A percentile compares a stretch with the other conserved stretches of the same genome.
These are phyloP conservation scores for Lithospermum erythrorhizon DNA, from an alignment of 257 asterid genomes.

Conservation along the genomic window DNA sequence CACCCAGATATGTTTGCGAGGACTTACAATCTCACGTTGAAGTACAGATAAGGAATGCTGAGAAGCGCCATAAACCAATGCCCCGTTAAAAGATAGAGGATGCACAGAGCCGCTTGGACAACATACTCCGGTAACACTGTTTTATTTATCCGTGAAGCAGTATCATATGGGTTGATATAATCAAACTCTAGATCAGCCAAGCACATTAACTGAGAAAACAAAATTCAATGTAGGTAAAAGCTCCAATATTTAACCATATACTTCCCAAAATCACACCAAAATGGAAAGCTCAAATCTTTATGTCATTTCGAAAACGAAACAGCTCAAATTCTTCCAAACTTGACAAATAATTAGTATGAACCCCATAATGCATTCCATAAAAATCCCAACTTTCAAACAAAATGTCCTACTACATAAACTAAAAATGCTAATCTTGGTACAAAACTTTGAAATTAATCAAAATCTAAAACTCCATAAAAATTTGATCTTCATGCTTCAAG, in stretches of 20 bases:
- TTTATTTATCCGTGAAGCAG: slow-evolving; percentile 71
- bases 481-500: background rate
- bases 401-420: background rate
- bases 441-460: background rate
- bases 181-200: slow-evolving; percentile 88
- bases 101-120: slow-evolving; percentile 62
- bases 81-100: slow-evolving; percentile 68
- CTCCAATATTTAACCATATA: background rate
- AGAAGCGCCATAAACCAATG: slow-evolving; percentile 80
- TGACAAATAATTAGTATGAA: background rate
- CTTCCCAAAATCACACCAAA: background rate
- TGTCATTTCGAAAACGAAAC: background rate
- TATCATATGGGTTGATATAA: slow-evolving; percentile 77
- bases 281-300: background rate
- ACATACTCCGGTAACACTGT: slow-evolving; percentile 68
- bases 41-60: slow-evolving; percentile 63
- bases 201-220: slow-evolving; percentile 66
- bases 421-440: background rate
- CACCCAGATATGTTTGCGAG: slow-evolving; percentile 5
- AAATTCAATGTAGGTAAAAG: background rate
- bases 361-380: too few species aligned
- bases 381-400: background rate
- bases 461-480: background rate
- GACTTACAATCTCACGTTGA: slow-evolving; percentile 71
- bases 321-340: background rate